Conservation (phyloP, 2,329 filamentous ascomycete genomes). For the Cladosporium sp. region DNA sequence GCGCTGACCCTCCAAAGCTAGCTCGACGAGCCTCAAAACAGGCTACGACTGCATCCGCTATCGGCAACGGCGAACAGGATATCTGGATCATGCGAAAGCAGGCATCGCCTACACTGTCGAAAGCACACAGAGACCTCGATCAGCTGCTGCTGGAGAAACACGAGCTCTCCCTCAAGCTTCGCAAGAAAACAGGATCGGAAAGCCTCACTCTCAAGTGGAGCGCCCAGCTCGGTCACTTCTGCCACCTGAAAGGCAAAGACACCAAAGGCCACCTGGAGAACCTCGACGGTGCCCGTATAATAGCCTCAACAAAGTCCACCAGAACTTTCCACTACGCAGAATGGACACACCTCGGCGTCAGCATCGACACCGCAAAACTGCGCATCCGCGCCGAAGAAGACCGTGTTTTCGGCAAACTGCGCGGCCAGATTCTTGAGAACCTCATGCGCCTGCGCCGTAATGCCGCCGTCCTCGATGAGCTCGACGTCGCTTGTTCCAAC, state of each 20-base stretch:
- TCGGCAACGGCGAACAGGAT: conserved; percentile 37
- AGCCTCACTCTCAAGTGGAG: conserved; percentile 82
- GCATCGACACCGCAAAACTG: conserved; percentile 73
- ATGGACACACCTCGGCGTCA: conserved; percentile 79
- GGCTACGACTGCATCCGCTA: conserved; percentile 6
- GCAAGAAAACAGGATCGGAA: conserved; percentile 54
- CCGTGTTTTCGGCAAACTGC: conserved; percentile 71
- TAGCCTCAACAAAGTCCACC: conserved; percentile 81
- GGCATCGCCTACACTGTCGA: conserved; percentile 66
- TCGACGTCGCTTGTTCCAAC: conserved; percentile 87
- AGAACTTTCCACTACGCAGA: conserved; percentile 78
- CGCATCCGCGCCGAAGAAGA: conserved; percentile 84
- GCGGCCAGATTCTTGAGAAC: conserved; percentile 74
- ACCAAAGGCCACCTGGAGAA: conserved; percentile 48
- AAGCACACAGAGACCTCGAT: conserved; percentile 68
- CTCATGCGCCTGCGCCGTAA: conserved; percentile 86
- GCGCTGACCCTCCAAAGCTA: conserved; percentile 47
- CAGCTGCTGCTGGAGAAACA: conserved; percentile 61
- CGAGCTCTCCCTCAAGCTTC: conserved; percentile 61
- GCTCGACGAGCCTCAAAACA: conserved; percentile 26
- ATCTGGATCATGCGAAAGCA: conserved; percentile 63
- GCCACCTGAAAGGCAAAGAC: conserved; percentile 84
- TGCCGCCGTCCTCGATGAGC: conserved; percentile 85
- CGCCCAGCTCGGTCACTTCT: conserved; percentile 83
- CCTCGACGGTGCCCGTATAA: conserved; percentile 50